These are phyloP conservation scores for Fusarium pininemorale DNA, from an alignment of 2,329 filamentous ascomycete genomes.

Conservation along the genomic window DNA sequence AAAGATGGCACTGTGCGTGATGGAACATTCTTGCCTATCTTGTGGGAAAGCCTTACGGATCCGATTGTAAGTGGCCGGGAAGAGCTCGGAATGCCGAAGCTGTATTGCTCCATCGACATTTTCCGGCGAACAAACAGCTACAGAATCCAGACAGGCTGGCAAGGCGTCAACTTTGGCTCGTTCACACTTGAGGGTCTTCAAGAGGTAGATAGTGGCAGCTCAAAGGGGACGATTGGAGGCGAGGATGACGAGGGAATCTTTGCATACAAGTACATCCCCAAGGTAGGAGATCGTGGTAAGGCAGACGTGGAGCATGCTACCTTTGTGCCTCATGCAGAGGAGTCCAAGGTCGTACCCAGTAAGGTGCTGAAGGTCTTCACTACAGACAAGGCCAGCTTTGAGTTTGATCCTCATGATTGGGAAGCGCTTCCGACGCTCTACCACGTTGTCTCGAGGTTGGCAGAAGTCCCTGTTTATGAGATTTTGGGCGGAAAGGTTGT, in stretches of 20 bases:
- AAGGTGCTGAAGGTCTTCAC: background rate
- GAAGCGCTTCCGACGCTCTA: background rate
- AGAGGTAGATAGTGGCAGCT: background rate
- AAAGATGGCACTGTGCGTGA: constrained; percentile 55
- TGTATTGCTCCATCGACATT: background rate
- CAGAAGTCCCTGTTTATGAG: background rate
- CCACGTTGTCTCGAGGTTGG: background rate
- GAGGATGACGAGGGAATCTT: background rate
- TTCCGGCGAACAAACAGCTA: background rate
- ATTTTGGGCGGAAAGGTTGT: background rate
- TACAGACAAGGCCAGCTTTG: background rate
- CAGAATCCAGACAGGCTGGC: background rate
- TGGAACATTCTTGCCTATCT: background rate
- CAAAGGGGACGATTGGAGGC: background rate
- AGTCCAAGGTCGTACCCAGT: background rate
- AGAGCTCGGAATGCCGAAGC: constrained; percentile 58
- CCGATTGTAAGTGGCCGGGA: constrained; percentile 68
- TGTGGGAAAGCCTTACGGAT: constrained; percentile 54
- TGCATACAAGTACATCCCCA: background rate
- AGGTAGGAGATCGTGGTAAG: background rate
- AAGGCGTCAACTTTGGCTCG: background rate
- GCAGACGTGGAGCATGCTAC: background rate
- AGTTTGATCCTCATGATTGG: background rate
- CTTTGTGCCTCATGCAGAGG: background rate
- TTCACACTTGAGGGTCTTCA: background rate